Evolutionary conservation across 1,284 basidiomycete genomes (phyloP).

Genomic region (Rhizoctonia solani): DNA sequence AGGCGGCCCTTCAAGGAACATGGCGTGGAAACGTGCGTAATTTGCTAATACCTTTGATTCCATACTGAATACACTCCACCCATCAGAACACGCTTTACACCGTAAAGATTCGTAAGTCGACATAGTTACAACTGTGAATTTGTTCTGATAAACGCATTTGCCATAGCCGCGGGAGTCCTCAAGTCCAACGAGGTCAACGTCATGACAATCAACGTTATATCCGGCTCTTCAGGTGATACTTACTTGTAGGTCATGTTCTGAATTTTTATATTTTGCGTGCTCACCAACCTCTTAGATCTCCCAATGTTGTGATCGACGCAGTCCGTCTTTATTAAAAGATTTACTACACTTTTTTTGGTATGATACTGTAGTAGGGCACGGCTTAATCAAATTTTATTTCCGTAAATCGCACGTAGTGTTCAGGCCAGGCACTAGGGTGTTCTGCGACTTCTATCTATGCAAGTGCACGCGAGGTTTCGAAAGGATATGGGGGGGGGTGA

Average conservation of each 20-base stretch:
- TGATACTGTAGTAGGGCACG: too few species aligned
- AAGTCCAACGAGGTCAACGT: not conserved
- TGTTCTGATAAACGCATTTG: not conserved
- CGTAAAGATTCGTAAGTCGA: not conserved
- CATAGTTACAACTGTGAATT: not conserved
- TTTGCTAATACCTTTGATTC: not conserved
- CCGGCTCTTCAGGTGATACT: not conserved
- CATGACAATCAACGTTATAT: not conserved
- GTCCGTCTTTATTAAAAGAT: not conserved
- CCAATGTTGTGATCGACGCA: not conserved
- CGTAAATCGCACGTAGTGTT: too few species aligned
- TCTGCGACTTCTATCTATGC: too few species aligned
- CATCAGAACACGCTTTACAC: not conserved
- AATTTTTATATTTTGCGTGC: not conserved
- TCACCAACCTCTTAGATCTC: not conserved
- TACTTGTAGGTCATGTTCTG: not conserved
- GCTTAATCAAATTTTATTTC: too few species aligned
- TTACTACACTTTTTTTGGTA: not conserved
- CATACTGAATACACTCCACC: not conserved
- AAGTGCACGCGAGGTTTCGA: too few species aligned
- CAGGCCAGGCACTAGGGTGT: too few species aligned
- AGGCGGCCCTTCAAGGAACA: not conserved
- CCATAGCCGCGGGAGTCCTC: not conserved
- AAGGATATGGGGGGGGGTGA: too few species aligned
- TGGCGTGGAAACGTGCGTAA: slow-evolving; percentile 1